Evolutionary conservation across 2,329 filamentous ascomycete species (phyloP).

Genomic region (Sclerotinia nivalis): DNA sequence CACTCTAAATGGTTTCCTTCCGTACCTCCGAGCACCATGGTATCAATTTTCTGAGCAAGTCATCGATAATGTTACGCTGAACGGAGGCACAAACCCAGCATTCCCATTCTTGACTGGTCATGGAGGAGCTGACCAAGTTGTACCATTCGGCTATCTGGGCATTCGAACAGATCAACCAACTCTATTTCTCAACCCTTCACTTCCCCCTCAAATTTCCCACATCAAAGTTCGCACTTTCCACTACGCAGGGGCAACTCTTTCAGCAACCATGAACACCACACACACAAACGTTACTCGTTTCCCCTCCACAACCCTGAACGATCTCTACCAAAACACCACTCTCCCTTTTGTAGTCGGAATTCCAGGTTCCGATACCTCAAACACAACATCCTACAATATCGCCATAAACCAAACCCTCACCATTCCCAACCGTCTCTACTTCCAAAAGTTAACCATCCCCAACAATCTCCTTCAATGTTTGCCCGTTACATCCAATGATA

Average conservation of each 20-base stretch:
- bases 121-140: conserved; percentile 67
- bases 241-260: conserved; percentile 65
- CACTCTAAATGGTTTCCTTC: conserved; percentile 60
- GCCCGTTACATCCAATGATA: conserved; percentile 50
- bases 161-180: conserved; percentile 59
- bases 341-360: conserved; percentile 61
- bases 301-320: conserved; percentile 50
- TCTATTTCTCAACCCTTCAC: conserved; percentile 62
- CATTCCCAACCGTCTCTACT: conserved; percentile 59
- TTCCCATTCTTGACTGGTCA: conserved; percentile 68
- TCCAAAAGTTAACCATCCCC: conserved; percentile 52
- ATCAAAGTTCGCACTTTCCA: conserved; percentile 64
- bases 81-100: conserved; percentile 49
- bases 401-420: conserved; percentile 52
- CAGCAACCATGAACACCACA: conserved; percentile 60
- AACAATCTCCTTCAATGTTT: conserved; percentile 67
- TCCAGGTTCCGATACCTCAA: conserved; percentile 42
- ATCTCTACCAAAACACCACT: conserved; percentile 55
- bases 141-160: conserved; percentile 67
- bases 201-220: conserved; percentile 60
- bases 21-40: conserved; percentile 66
- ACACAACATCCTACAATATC: conserved; percentile 50
- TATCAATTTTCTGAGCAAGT: conserved; percentile 72
- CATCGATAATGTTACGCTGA: conserved; percentile 57
- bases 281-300: conserved; percentile 63